Base-by-base conservation (phyloP, 441 rosid genomes). In the Aquilaria agallochum region DNA sequence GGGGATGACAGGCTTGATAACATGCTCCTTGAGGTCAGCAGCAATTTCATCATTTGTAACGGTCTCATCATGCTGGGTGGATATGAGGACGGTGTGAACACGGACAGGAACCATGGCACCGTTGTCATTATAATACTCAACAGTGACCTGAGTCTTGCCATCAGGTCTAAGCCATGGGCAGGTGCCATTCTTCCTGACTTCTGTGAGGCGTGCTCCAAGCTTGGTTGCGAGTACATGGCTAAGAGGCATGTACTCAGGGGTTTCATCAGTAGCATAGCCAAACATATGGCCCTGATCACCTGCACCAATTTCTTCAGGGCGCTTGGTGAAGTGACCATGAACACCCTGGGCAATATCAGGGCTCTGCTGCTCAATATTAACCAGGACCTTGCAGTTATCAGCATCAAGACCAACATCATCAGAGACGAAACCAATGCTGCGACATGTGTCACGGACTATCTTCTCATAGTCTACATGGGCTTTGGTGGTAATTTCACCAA, bases 241-340 rank as follows among this genome's bases (percentile, higher is more conserved):
- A 68, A 81, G 32, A 0, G 81, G 89, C 86, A 82, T 83, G n/a
- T 77, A 47, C 62, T 85, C 86, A 4, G 88, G 81, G 15, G 91
- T 83, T 70, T 85, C 88, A 55, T 85, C 91, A 0, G 88, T 85
- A n/a, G 90, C 90, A 34, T 85, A 82, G 2, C 88, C 90, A 51
- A 85, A 85, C 90, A 84, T 82, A 27, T 82, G 90, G n/a, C 90
- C 90, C 66, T 82, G 90, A 10, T 84, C 90, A 59, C 90, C 90
- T 2, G 90, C 90, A 13, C 90, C 90, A 10, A 85, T 82, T 55
- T 85, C 90, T 59, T 85, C 86, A 8, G 90, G 86, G 31, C 75
- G 71, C 64, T 82, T 85, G n/a, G 88, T 80, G 53, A 78, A 72
- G 46, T 85, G 90, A 11, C 90, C 90, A 3, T 85, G 86, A 14